Percentiles rank a stretch among this genome's conserved stretches.
Conservation (phyloP, 495 filamentous ascomycete species). For the Extremus antarcticus region DNA sequence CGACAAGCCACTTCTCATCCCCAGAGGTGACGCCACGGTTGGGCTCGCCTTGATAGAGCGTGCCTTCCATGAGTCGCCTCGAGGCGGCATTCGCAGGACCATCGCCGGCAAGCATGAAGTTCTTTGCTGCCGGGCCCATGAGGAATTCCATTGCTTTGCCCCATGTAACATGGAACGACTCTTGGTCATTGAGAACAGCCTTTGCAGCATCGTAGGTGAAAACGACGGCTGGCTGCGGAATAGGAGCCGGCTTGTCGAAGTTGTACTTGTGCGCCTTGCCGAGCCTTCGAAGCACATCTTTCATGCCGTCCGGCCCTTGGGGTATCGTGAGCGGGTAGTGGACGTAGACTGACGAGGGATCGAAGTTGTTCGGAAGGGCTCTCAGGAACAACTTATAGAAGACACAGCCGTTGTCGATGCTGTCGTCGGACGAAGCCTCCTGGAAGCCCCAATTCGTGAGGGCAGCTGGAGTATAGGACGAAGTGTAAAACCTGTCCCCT, state of each 20-base stretch:
- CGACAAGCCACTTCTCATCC: constrained; percentile 37
- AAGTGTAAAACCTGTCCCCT: constrained; percentile 78
- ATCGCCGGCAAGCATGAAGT: constrained; percentile 49
- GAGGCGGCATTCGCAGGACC: constrained; percentile 36
- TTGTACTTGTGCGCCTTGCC: constrained; percentile 40
- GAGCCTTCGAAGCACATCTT: constrained; percentile 39
- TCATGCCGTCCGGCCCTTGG: constrained; percentile 32
- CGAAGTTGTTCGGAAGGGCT: constrained; percentile 50
- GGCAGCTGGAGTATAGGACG: constrained; percentile 54
- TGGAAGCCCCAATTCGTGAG: constrained; percentile 73
- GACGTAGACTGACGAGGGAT: constrained; percentile 45
- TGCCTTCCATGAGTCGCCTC: constrained; percentile 37
- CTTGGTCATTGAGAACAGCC: constrained; percentile 38
- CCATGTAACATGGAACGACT: constrained; percentile 48
- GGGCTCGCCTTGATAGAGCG: constrained; percentile 31
- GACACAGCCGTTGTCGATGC: constrained; percentile 46
- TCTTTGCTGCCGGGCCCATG: constrained; percentile 34
- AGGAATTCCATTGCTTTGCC: constrained; percentile 43
- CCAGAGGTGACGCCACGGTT: neutral
- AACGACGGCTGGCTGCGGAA: constrained; percentile 32
- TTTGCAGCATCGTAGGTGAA: constrained; percentile 40
- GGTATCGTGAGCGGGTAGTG: constrained; percentile 53
- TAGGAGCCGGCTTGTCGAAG: constrained; percentile 37
- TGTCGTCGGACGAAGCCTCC: constrained; percentile 38
- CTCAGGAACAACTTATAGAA: constrained; percentile 52